Evolutionary conservation across 257 asterid species (phyloP), one percentile per base, ranked within the genome.

Genomic region (Thymus quinquecostatus): DNA sequence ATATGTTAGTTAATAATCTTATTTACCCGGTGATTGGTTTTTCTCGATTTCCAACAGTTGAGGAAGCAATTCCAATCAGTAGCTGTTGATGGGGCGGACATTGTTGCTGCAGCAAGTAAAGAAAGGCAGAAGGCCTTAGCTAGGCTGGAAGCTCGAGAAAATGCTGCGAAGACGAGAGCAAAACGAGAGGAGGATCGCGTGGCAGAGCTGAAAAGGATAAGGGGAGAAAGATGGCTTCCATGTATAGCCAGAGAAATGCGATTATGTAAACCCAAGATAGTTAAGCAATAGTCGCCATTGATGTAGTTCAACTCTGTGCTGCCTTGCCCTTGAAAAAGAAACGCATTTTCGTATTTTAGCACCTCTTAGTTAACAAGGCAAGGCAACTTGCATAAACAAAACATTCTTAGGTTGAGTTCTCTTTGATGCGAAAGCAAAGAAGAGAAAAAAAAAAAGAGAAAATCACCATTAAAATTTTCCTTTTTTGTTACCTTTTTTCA

Each of bases 181-280:
- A 80, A 86, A 79, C 77, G 80, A 74, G 96, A 92, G 76, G 96
- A 90, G 80, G 96, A 86, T 56, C 87, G 96, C 10, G 86, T 92
- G 4, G 82, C 88, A 3, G 85, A 66, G 77, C 78, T 88, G 81
- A 92, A 86, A 79, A 82, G 32, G 82, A 75, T 82, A 21, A 75
- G 98, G 71, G 97, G 98, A 47, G 96, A 88, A 77, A 84, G 92
- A 76, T 90, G 97, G 98, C 92, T 90, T 74, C 95, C 92, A 74
- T 85, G 82, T 76, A 68, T 92, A 69, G 87, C 88, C 65, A 84
- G 77, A 80, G 82, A 82, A 33, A 86, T 75, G 86, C 77, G 72
- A 12, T 27, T 55, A 11, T 38, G 41, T 5, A 73, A 71, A 3
- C 50, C 66, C 32, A 21, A 57, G 77, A 64, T 64, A 59, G 2